Conservation (phyloP, 2,329 filamentous ascomycete genomes). For the Dryadomyces sulphureus region DNA sequence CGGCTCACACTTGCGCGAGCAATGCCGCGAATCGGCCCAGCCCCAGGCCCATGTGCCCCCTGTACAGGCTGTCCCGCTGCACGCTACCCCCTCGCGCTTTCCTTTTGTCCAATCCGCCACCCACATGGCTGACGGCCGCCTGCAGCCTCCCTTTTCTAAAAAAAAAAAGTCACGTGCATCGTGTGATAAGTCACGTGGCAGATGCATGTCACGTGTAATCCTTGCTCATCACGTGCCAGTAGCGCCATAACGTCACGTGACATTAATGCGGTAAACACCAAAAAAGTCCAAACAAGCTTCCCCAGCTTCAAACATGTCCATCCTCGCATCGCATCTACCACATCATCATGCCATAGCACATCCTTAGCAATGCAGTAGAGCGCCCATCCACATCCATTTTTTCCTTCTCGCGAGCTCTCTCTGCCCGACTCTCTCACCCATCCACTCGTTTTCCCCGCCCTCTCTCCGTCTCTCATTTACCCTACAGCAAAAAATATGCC, state of each 20-base stretch:
- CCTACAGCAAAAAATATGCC: constrained; percentile 6
- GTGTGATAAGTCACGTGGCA: background rate
- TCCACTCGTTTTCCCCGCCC: background rate
- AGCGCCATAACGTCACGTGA: no score
- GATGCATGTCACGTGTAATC: no score
- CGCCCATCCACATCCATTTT: background rate
- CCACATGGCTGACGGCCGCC: background rate
- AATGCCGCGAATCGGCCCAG: no score
- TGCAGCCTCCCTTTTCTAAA: no score
- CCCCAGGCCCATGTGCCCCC: no score
- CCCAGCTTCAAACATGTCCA: background rate
- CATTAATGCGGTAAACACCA: no score
- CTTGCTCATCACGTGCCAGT: no score
- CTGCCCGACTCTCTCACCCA: background rate
- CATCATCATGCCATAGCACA: background rate
- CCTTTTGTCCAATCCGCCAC: background rate
- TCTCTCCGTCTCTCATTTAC: background rate
- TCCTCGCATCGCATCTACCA: background rate
- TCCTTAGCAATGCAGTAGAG: background rate
- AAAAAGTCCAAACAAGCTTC: background rate
- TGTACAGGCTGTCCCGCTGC: background rate
- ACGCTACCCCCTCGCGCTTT: background rate
- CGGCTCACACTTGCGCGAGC: no score
- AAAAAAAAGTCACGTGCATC: background rate
- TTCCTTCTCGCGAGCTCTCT: background rate